Conservation (phyloP, 805 yeast species). For the Suhomyces canberraensis region DNA sequence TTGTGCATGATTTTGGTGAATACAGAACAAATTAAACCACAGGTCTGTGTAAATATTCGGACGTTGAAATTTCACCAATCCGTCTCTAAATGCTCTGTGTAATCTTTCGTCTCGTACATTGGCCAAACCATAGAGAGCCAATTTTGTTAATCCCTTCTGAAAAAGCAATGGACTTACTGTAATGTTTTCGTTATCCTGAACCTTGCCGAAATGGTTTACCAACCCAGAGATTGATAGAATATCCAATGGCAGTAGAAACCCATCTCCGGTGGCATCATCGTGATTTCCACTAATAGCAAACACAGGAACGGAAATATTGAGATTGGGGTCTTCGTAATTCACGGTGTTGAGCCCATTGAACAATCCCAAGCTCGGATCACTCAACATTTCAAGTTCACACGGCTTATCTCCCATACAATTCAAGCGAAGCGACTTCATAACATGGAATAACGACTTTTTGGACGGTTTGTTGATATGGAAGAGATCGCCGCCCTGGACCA, state of each 20-base stretch:
- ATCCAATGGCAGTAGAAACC: conserved; percentile 81
- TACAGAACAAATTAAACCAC: conserved; percentile 83
- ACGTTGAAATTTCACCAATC: conserved; percentile 71
- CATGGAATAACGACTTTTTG: conserved; percentile 81
- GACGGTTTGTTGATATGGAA: conserved; percentile 90
- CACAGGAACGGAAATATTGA: conserved; percentile 84
- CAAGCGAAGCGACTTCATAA: conserved; percentile 63
- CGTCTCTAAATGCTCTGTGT: conserved; percentile 75
- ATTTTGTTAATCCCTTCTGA: conserved; percentile 75
- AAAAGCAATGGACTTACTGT: conserved; percentile 72
- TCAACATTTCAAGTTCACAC: conserved; percentile 74
- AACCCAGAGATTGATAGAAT: conserved; percentile 76
- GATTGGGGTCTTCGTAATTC: conserved; percentile 86
- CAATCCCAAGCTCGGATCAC: conserved; percentile 68
- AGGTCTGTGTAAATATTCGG: conserved; percentile 57
- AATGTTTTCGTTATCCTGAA: conserved; percentile 70
- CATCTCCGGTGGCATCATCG: conserved; percentile 92
- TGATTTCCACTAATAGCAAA: conserved; percentile 95
- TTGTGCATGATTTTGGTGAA: conserved; percentile 88
- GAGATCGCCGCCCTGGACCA: conserved; percentile 88
- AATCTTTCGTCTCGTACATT: conserved; percentile 87
- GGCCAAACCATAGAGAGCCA: conserved; percentile 87
- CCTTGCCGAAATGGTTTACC: conserved; percentile 86
- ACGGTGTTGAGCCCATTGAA: conserved; percentile 65
- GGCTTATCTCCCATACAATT: conserved; percentile 85